Percentiles rank a stretch among this genome's conserved stretches.
Evolutionary conservation across 495 filamentous ascomycete species (phyloP).

Genomic region (Cercophora scortea): DNA sequence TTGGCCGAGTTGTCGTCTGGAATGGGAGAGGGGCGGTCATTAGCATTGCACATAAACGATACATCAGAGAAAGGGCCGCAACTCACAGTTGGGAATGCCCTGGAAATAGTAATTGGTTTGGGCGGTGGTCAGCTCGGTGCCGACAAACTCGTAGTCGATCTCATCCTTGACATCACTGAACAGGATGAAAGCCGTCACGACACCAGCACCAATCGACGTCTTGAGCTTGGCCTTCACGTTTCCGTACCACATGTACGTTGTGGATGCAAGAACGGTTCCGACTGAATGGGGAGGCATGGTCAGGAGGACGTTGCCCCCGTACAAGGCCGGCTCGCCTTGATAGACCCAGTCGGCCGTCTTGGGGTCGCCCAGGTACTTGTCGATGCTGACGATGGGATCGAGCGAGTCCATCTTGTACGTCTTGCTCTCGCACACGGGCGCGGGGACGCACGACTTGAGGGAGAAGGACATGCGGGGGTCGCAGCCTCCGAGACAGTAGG

Average conservation of each 20-base stretch:
- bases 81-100: slow-evolving; percentile 85
- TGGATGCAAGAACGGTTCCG: slow-evolving; percentile 83
- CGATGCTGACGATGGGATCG: slow-evolving; percentile 58
- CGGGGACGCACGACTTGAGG: slow-evolving; percentile 80
- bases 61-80: not conserved
- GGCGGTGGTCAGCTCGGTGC: slow-evolving; percentile 63
- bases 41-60: not conserved
- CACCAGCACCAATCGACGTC: slow-evolving; percentile 75
- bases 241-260: slow-evolving; percentile 95
- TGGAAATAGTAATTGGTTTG: slow-evolving; percentile 98
- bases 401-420: slow-evolving; percentile 65
- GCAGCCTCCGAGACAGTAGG: slow-evolving; percentile 93
- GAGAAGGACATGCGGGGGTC: slow-evolving; percentile 75
- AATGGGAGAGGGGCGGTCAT: slow-evolving; percentile 10
- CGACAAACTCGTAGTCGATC: slow-evolving; percentile 94
- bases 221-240: slow-evolving; percentile 81
- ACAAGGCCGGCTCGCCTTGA: slow-evolving; percentile 62
- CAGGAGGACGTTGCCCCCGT: slow-evolving; percentile 59
- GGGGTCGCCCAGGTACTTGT: slow-evolving; percentile 79
- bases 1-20: slow-evolving; percentile 69
- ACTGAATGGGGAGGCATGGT: slow-evolving; percentile 78
- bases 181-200: slow-evolving; percentile 93
- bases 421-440: slow-evolving; percentile 68
- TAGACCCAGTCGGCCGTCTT: slow-evolving; percentile 77
- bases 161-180: slow-evolving; percentile 94